Conservation (phyloP, 257 asterid species). For the Avicennia marina region DNA sequence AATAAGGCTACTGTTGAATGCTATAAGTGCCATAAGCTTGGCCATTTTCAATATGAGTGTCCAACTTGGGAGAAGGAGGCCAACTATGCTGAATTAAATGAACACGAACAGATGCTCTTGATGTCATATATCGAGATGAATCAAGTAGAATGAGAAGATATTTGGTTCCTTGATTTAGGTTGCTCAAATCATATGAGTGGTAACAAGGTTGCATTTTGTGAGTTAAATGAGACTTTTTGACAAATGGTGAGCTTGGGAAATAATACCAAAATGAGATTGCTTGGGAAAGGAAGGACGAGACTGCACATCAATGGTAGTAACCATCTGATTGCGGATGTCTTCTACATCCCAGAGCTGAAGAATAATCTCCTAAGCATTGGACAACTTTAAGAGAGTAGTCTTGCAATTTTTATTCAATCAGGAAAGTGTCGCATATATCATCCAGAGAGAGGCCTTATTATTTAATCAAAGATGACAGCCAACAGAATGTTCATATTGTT, state of each 20-base stretch:
- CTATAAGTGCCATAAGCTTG: constrained; percentile 16
- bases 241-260: background rate
- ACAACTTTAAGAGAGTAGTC: constrained; percentile 1
- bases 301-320: background rate
- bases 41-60: constrained; percentile 23
- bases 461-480: background rate
- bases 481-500: background rate
- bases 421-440: background rate
- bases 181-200: constrained; percentile 15
- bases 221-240: background rate
- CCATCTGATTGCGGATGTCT: background rate
- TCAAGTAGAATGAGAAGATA: background rate
- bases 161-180: constrained; percentile 11
- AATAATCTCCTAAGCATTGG: constrained; percentile 12
- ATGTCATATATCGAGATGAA: background rate
- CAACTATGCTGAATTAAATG: constrained; percentile 1
- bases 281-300: background rate
- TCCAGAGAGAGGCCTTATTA: background rate
- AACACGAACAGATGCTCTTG: constrained; percentile 2
- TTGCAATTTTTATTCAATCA: background rate
- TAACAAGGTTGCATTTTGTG: background rate
- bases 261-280: background rate
- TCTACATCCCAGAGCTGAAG: background rate
- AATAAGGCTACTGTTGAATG: constrained; percentile 12
- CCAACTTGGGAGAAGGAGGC: too few relatives aligned